Evolutionary conservation across 2,329 filamentous ascomycete species (phyloP), one percentile per base, ranked within the genome.

Genomic region (Cryphonectria japonica): DNA sequence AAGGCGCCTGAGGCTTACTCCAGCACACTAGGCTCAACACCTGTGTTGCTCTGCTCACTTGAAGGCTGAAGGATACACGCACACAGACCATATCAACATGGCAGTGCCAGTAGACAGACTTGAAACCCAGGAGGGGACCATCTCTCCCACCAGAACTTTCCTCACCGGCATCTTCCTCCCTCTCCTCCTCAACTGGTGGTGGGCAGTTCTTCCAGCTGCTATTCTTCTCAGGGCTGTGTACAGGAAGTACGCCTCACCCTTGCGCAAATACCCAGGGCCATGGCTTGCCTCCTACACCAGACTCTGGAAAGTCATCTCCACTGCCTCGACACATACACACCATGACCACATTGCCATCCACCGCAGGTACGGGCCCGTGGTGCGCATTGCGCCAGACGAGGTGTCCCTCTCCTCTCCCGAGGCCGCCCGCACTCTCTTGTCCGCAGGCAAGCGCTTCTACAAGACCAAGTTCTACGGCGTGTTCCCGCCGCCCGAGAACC

Each of bases 401-500:
- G 79, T 86, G 4, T 85, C 84, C 0, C 76, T 86, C 41, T 76
- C 83, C 0, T 84, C 83, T 2, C 84, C 84, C 2, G 79, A 83
- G 69, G 82, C 83, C 0, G 83, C 84, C 6, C 80, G 85, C 2
- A 77, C 80, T 11, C 73, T 87, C 16, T 79, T 87, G 39, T 81
- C 81, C 61, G 85, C 85, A 0, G 85, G 85, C 9, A 86, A 85
- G 76, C 81, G 83, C 29, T 86, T 86, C 78, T 82, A 83, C 78
- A 87, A 87, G 80, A 86, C 85, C 3, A 78, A 82, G 70, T 87
- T 87, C 73, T 87, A 87, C 75, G 79, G 77, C 54, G 86, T 88
- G 8, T 88, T 88, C 75, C 86, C 86, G 41, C 86, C 86, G 3
- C 83, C 85, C 0, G 85, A 87, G 78, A 87, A 88, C 78, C 85